Percentiles rank a stretch among this genome's conserved stretches.
phyloP scores from a whole-genome alignment of 2,329 filamentous ascomycete genomes.

The Nigrospora osmanthi region DNA sequence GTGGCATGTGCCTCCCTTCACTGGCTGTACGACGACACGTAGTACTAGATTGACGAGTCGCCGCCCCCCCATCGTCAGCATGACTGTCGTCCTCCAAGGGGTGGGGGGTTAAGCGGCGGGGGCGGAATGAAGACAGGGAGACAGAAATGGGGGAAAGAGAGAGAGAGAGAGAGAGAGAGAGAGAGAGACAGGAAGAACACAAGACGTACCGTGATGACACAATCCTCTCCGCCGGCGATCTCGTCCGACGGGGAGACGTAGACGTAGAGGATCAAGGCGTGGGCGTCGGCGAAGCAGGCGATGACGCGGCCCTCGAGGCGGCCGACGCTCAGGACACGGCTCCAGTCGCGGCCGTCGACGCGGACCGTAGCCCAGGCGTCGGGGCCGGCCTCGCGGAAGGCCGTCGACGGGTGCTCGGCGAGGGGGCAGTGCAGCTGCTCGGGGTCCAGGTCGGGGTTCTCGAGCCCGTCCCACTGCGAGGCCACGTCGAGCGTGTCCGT shows the following conservation, averaged over 20 bases:
- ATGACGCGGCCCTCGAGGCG: constrained; percentile 84
- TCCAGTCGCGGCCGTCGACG: constrained; percentile 93
- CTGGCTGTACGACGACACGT: constrained; percentile 1
- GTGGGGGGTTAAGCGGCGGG: too few species aligned
- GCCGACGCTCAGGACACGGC: constrained; percentile 85
- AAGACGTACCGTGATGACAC: constrained; percentile 62
- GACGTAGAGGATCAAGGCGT: constrained; percentile 76
- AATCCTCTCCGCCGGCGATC: constrained; percentile 51
- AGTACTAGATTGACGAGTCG: not conserved
- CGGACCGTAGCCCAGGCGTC: constrained; percentile 82
- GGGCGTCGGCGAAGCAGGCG: constrained; percentile 78
- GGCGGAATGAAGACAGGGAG: too few species aligned
- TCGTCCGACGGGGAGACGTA: constrained; percentile 69
- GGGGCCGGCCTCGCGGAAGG: constrained; percentile 68
- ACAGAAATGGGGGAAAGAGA: too few species aligned
- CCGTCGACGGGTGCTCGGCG: constrained; percentile 73
- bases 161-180: not conserved
- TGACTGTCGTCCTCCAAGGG: not conserved
- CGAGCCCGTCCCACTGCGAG: constrained; percentile 76
- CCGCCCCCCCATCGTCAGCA: not conserved
- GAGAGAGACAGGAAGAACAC: not conserved
- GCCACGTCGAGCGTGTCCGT: constrained; percentile 82
- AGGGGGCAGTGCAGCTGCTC: constrained; percentile 63
- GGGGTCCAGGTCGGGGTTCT: constrained; percentile 82
- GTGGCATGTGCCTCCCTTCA: not conserved